Base-by-base conservation (phyloP, 2,329 filamentous ascomycete genomes). In the Myriosclerotinia scirpicola region DNA sequence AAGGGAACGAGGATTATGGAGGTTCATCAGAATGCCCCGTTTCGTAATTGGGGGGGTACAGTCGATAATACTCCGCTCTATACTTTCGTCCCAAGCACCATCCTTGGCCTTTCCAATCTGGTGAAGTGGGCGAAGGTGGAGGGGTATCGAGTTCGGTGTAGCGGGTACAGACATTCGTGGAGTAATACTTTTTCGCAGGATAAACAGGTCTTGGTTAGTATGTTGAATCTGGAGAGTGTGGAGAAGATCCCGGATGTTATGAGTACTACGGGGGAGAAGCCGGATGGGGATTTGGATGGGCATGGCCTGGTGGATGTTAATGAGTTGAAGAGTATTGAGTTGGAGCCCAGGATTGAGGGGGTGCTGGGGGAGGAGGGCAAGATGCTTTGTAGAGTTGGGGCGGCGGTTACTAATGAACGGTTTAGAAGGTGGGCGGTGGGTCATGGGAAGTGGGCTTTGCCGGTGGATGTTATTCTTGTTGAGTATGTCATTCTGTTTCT, bases 401-500 rank as follows among this genome's bases (percentile, higher is more conserved):
- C 75, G 15, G 76, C 77, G 5, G 79, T 80, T 1, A 82, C 81
- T 1, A 81, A 81, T 68, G 80, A 83, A 70, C 77, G 80, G 48
- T 78, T 83, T 50, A 74, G 81, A 30, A 75, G 79, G 38, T 83
- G 80, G 81, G 77, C 79, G 26, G 75, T 81, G 56, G 71, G 74
- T 2, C 77, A 78, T 59, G 75, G 79, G 30, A 75, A 77, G 22
- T 80, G 79, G 76, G 76, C 79, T 0, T 70, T 82, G 26, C 80
- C 81, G 1, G 73, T 81, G 22, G 80, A 83, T 70, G 79, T 81
- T 30, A 80, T 82, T 67, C 77, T 82, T 67, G 81, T 81, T 7
- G 81, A 82, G 72, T 76, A 68, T 65, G 73, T 68, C 17, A 44
- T 38, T 8, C 0, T 34, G 4, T 26, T 26, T 44, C 5, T 22